Percentiles rank a stretch among this genome's conserved stretches.
Conservation (phyloP, 345 rosid species). For the Salix udensis region DNA sequence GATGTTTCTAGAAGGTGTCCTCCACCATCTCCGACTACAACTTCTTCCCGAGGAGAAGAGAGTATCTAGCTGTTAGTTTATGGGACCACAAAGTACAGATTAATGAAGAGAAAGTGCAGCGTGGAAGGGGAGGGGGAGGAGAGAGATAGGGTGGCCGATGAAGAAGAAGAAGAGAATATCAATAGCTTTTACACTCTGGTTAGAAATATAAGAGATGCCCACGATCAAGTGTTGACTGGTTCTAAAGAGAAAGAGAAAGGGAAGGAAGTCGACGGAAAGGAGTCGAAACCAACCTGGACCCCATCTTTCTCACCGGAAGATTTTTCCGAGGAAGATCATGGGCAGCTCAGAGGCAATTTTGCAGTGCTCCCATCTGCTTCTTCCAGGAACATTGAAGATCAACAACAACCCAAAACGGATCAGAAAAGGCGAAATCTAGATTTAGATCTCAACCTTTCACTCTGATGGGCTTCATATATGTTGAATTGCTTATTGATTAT, state of each 20-base stretch:
- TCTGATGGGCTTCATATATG: background rate
- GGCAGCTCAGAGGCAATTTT: background rate
- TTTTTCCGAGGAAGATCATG: background rate
- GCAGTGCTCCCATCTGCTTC: background rate
- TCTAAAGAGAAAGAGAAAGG: background rate
- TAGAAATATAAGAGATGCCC: conserved; percentile 13
- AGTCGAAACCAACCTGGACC: conserved; percentile 6
- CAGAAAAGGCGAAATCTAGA: background rate
- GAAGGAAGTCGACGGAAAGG: background rate
- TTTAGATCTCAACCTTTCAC: conserved; percentile 32
- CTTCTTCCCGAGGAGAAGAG: too few relatives aligned
- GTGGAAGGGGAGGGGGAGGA: background rate
- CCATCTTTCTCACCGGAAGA: conserved; percentile 19
- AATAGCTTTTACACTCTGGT: conserved; percentile 12
- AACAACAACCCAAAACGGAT: background rate
- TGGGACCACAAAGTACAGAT: background rate
- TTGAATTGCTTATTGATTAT: background rate
- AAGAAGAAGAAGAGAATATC: conserved; percentile 10
- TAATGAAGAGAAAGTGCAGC: conserved; percentile 7
- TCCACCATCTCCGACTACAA: too few relatives aligned
- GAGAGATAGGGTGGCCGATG: background rate
- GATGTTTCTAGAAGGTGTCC: background rate
- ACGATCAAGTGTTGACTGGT: conserved; percentile 6
- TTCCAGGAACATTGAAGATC: background rate
- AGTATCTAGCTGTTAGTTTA: too few relatives aligned